phyloP scores from a whole-genome alignment of 2,329 filamentous ascomycete species.

The Basipetospora chlamydospora region DNA sequence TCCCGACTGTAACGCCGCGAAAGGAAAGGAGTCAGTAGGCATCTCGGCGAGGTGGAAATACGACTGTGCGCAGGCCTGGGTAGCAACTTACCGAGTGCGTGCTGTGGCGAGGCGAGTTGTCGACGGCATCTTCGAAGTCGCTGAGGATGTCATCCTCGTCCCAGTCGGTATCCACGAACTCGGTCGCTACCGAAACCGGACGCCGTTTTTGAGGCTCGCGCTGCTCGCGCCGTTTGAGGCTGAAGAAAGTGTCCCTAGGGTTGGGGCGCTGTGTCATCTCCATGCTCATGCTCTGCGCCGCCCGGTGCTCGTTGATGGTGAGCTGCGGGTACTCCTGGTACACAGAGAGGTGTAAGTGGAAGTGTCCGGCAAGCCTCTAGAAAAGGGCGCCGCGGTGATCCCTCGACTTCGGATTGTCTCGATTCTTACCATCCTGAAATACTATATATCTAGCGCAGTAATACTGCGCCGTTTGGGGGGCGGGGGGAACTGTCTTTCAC shows the following conservation, averaged over 20 bases:
- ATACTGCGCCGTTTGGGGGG: too few species aligned
- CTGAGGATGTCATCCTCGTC: conserved; percentile 44
- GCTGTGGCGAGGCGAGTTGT: conserved; percentile 53
- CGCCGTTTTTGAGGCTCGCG: conserved; percentile 34
- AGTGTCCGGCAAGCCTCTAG: too few species aligned
- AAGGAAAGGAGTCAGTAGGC: too few species aligned
- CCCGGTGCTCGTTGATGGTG: conserved; percentile 9
- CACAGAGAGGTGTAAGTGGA: background rate
- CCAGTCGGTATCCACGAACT: conserved; percentile 65
- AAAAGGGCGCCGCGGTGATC: too few species aligned
- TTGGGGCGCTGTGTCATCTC: conserved; percentile 38
- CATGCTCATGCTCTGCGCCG: conserved; percentile 10
- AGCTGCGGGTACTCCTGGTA: conserved; percentile 2
- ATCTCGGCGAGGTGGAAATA: too few species aligned
- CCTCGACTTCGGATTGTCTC: too few species aligned
- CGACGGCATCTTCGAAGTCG: conserved; percentile 32
- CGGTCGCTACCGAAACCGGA: conserved; percentile 57
- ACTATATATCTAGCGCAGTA: background rate
- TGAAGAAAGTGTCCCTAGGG: conserved; percentile 46
- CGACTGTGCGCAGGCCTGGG: too few species aligned
- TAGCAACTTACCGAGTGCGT: conserved; percentile 51
- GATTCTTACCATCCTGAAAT: conserved; percentile 2
- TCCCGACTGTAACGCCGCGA: conserved; percentile 46
- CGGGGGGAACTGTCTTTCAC: too few species aligned
- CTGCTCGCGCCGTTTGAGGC: too few species aligned